These are phyloP conservation scores for Acacia pycnantha DNA, from an alignment of 331 rosid genomes.

Conservation along the genomic window DNA sequence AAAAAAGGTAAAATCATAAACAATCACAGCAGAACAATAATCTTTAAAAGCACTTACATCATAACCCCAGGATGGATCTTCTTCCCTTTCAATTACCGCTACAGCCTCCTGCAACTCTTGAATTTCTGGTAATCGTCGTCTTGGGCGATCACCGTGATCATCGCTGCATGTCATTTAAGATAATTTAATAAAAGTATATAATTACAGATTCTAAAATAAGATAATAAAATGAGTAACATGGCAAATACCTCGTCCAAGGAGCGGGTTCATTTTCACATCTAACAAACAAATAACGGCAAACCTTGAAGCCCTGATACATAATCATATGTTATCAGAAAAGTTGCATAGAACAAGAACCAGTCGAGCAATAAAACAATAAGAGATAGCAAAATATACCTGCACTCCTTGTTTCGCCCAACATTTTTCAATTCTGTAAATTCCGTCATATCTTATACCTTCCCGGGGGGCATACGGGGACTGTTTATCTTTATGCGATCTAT, in stretches of 20 bases:
- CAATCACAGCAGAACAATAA: neutral
- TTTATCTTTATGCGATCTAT: slow-evolving; percentile 75
- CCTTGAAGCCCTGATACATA: neutral
- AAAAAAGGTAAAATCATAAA: neutral
- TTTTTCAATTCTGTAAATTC: slow-evolving; percentile 72
- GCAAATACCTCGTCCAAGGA: neutral
- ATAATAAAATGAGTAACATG: neutral
- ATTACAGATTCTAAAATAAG: neutral
- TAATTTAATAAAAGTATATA: neutral
- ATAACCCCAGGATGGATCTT: slow-evolving; percentile 55
- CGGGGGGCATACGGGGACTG: slow-evolving; percentile 74
- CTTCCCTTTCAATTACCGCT: slow-evolving; percentile 37
- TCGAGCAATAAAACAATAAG: neutral
- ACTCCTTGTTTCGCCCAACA: slow-evolving; percentile 76
- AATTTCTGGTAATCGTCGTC: slow-evolving; percentile 48
- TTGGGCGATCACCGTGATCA: slow-evolving; percentile 66
- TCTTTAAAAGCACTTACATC: slow-evolving; percentile 38
- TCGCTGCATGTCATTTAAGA: slow-evolving; percentile 41
- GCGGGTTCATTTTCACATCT: neutral
- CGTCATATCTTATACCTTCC: slow-evolving; percentile 70
- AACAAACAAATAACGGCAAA: neutral
- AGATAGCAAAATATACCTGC: slow-evolving; percentile 48
- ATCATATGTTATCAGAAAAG: neutral
- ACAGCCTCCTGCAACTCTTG: neutral
- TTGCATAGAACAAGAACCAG: slow-evolving; percentile 32